Conservation (phyloP, 768 basidiomycete genomes). For the Cubamyces sp. region DNA sequence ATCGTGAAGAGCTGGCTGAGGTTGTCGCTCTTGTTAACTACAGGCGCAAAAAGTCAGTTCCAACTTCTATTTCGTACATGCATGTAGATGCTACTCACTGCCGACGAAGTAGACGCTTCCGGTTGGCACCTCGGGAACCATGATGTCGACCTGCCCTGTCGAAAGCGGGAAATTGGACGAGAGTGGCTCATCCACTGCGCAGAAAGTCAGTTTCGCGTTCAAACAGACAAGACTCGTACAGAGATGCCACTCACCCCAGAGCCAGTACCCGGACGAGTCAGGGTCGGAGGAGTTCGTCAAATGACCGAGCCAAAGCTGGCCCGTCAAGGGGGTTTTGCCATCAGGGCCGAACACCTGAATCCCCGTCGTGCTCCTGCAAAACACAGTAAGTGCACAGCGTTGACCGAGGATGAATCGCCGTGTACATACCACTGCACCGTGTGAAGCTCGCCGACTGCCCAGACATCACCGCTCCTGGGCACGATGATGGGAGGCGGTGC, state of each 20-base stretch:
- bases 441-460: neutral
- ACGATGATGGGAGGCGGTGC: constrained; percentile 3
- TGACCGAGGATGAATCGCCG: neutral
- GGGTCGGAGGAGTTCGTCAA: no score
- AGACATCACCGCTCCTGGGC: neutral
- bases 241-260: no score
- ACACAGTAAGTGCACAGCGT: neutral
- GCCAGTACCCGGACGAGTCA: no score
- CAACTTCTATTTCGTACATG: no score
- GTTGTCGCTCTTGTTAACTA: neutral
- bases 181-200: neutral
- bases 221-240: no score
- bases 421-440: neutral
- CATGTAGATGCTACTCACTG: neutral
- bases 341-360: neutral
- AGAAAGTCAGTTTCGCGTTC: no score
- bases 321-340: neutral
- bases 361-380: neutral
- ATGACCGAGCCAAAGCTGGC: neutral
- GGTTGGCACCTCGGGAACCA: neutral
- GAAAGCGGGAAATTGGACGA: neutral
- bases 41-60: neutral
- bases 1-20: constrained; percentile 6
- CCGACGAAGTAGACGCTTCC: neutral
- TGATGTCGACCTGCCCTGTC: neutral